phyloP scores from a whole-genome alignment of 2,329 filamentous ascomycete genomes.

The Ceratocystis colombiana region DNA sequence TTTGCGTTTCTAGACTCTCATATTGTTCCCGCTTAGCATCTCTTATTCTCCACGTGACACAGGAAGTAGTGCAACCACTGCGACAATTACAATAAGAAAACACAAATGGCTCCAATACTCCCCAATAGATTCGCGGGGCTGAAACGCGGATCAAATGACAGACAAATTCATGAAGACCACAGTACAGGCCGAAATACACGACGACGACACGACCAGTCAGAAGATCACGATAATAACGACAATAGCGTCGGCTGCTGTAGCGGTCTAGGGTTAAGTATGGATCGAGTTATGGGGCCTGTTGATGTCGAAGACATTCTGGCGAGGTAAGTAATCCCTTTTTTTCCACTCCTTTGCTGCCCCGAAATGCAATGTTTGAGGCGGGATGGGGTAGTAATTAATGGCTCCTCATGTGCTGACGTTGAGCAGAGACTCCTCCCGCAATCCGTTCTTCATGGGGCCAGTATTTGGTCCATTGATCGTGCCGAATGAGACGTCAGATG shows the following conservation, averaged over 20 bases:
- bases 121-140: background rate
- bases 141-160: constrained; percentile 5
- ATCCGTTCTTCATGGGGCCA: constrained; percentile 49
- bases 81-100: background rate
- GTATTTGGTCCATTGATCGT: constrained; percentile 59
- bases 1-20: background rate
- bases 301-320: constrained; percentile 17
- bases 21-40: background rate
- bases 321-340: constrained; percentile 13
- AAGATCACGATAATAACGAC: too few species aligned
- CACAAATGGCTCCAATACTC: background rate
- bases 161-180: background rate
- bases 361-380: too few species aligned
- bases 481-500: constrained; percentile 63
- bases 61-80: background rate
- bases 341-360: background rate
- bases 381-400: too few species aligned
- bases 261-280: constrained; percentile 3
- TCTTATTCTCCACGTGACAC: background rate
- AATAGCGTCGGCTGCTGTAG: background rate
- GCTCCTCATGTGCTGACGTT: background rate
- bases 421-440: background rate
- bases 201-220: background rate
- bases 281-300: constrained; percentile 11
- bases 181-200: background rate